A percentile compares a stretch with the other conserved stretches of the same genome.
Conservation (phyloP, 306 rosid genomes). For the Inga oerstediana region DNA sequence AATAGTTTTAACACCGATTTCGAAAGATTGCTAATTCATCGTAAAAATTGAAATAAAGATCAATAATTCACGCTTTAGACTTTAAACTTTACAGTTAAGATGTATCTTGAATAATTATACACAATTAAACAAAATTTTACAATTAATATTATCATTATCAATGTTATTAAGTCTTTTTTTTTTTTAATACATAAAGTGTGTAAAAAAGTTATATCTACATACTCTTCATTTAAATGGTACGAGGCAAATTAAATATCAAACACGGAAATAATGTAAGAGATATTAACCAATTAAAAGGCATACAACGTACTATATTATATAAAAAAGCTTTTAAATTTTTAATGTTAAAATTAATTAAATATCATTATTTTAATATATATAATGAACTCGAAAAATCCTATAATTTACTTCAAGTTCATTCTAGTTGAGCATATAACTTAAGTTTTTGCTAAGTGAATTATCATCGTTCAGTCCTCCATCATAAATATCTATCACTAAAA, state of each 20-base stretch:
- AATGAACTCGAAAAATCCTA: not conserved
- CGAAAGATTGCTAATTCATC: not conserved
- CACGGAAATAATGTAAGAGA: too few species aligned
- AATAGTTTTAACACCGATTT: not conserved
- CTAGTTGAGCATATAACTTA: not conserved
- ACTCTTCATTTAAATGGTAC: too few species aligned
- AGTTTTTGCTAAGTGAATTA: too few species aligned
- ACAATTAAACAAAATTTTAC: not conserved
- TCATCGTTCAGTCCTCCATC: not conserved
- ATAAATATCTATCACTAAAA: not conserved
- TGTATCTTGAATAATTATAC: not conserved
- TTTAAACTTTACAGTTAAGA: not conserved
- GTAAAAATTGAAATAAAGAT: too few species aligned
- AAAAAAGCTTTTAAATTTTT: not conserved
- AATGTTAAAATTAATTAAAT: not conserved
- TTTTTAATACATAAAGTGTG: too few species aligned
- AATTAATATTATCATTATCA: not conserved
- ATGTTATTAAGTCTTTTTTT: too few species aligned
- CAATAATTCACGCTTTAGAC: too few species aligned
- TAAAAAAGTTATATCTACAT: too few species aligned
- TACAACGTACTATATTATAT: too few species aligned
- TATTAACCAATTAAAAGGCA: too few species aligned
- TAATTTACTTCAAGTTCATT: not conserved
- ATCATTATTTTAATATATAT: not conserved
- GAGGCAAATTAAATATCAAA: too few species aligned